Conservation (phyloP, 2,329 filamentous ascomycete genomes). For the Neocatenulostroma microsporum region DNA sequence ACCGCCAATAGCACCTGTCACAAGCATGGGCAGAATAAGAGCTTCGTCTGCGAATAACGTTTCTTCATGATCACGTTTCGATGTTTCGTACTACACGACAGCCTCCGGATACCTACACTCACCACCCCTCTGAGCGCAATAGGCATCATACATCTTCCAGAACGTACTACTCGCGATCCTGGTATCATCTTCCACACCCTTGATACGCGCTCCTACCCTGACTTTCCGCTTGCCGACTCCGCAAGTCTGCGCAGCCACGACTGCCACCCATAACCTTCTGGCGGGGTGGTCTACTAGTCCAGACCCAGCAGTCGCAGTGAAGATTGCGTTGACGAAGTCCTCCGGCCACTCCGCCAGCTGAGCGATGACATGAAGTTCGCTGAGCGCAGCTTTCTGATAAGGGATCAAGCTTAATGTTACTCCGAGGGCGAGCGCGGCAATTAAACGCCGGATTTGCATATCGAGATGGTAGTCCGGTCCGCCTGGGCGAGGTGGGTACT, state of each 20-base stretch:
- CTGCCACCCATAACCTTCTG: conserved; percentile 6
- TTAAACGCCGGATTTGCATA: conserved; percentile 2
- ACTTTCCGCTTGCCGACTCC: conserved; percentile 8
- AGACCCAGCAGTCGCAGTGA: conserved; percentile 4
- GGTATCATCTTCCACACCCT: conserved; percentile 5
- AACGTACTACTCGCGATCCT: conserved; percentile 8
- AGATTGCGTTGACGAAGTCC: conserved; percentile 11
- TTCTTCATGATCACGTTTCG: no score
- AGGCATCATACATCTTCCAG: conserved; percentile 11
- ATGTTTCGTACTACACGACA: no score
- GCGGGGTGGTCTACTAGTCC: conserved; percentile 3
- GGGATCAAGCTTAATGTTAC: not conserved
- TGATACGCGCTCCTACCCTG: conserved; percentile 5
- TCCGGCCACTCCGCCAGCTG: conserved; percentile 8
- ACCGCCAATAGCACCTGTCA: no score
- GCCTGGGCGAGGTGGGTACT: conserved; percentile 1
- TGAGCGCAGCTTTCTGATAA: conserved; percentile 6
- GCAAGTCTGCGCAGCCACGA: conserved; percentile 9
- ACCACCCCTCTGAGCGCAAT: not conserved
- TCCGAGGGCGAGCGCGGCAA: conserved; percentile 8
- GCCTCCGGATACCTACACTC: conserved; percentile 1
- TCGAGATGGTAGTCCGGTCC: conserved; percentile 7
- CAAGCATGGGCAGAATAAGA: no score
- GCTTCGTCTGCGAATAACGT: no score
- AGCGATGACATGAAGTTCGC: conserved; percentile 3